These are phyloP conservation scores for Cucurbita moschata DNA, from an alignment of 306 rosid genomes.

Conservation along the genomic window DNA sequence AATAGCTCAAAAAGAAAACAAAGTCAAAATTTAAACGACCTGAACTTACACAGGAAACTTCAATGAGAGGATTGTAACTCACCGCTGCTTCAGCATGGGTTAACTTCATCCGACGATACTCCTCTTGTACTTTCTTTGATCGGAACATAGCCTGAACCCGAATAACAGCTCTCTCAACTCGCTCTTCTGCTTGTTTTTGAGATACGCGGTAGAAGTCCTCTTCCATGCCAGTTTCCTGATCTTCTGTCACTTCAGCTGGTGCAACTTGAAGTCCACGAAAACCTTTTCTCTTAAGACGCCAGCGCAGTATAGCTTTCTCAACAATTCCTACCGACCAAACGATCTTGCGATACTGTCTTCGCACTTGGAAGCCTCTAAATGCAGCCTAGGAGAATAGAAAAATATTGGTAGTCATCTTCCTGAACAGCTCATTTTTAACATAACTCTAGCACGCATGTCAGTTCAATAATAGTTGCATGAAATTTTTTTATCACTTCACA, in stretches of 20 bases:
- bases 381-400: conserved; percentile 49
- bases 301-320: conserved; percentile 79
- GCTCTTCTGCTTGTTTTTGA: conserved; percentile 77
- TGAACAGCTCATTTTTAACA: not conserved
- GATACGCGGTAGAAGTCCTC: conserved; percentile 67
- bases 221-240: conserved; percentile 38
- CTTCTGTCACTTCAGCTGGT: conserved; percentile 18
- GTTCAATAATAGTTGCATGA: not conserved
- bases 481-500: not conserved
- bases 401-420: conserved; percentile 15
- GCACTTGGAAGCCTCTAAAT: conserved; percentile 60
- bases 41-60: not conserved
- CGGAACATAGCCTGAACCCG: conserved; percentile 88
- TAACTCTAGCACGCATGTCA: not conserved
- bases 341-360: conserved; percentile 68
- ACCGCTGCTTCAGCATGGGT: conserved; percentile 60
- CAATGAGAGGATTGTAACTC: not conserved
- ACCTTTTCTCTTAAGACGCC: conserved; percentile 86
- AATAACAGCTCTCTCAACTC: conserved; percentile 57
- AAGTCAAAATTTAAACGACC: not conserved
- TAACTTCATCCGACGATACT: conserved; percentile 80
- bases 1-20: conserved; percentile 14
- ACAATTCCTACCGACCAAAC: conserved; percentile 84
- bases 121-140: conserved; percentile 80
- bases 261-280: conserved; percentile 70